Evolutionary conservation across 495 filamentous ascomycete species (phyloP), one percentile per base, ranked within the genome.

Genomic region (Zalerion maritima): DNA sequence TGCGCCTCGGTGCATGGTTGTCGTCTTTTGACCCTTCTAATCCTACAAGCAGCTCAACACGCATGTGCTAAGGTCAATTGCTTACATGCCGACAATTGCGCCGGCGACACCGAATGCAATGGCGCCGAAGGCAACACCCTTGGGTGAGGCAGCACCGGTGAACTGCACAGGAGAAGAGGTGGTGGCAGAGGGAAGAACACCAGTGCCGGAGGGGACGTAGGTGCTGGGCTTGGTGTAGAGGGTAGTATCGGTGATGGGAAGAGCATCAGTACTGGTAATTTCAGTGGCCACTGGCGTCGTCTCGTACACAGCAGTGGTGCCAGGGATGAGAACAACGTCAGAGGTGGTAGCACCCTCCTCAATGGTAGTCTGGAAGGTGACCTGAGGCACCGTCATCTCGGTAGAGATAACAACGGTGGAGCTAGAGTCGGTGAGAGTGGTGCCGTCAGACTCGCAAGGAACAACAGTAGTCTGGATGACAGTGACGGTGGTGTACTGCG

Each of bases 321-420:
- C 65, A 11, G 71, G 71, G 0, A 66, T 57, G 21, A 71, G 40
- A 14, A 51, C 64, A 23, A 70, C 63, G 21, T 47, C 50, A 9
- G 38, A 45, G 8, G 49, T 46, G 22, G 57, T 50, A 14, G 43
- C 34, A 25, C 49, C 49, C 11, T 45, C 34, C 17, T 55, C 15
- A 6, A 46, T 57, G 37, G 47, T 46, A 24, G 77, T 83, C 24
- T 64, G 67, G 63, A 85, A 81, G 40, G 52, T 56, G 29, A 86
- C 71, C 48, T 80, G 73, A n/a, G 81, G 81, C 24, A 85, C 73
- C 25, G 71, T 76, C 39, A 78, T 47, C 38, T 53, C 54, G 34
- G 75, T 82, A 57, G 50, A 57, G 47, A 78, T 52, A 20, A 49
- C 37, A 12, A 60, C 49, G 27, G 64, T 67, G 41, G 57, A 63